phyloP scores from a whole-genome alignment of 2,329 filamentous ascomycete species.

The Monosporascus sp. region DNA sequence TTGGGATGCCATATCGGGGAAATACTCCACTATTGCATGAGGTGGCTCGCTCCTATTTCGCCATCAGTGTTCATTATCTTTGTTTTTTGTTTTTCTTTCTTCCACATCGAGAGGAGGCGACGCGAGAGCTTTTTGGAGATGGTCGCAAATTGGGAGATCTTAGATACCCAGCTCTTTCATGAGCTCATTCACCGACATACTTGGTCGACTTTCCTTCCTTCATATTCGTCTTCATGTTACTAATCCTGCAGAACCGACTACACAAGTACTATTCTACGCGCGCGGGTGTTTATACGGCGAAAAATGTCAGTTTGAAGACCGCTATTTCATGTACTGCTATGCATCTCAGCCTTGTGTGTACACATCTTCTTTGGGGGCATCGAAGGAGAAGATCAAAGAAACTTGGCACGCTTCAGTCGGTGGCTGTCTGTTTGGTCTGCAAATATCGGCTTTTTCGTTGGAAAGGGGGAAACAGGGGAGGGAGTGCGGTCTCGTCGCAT shows the following conservation, averaged over 20 bases:
- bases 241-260: neutral
- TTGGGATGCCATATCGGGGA: too few species aligned
- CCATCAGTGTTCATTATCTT: constrained; percentile 15
- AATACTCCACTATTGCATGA: too few species aligned
- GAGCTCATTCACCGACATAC: constrained; percentile 28
- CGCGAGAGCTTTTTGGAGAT: neutral
- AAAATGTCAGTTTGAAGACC: neutral
- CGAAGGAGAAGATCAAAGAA: neutral
- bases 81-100: neutral
- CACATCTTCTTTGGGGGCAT: neutral
- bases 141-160: constrained; percentile 13
- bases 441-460: neutral
- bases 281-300: neutral
- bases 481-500: neutral
- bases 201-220: constrained; percentile 18
- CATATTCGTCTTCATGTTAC: constrained; percentile 8
- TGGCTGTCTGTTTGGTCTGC: neutral
- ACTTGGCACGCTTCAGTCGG: neutral
- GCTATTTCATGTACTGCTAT: constrained; percentile 1
- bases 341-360: neutral
- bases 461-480: neutral
- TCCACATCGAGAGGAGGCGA: constrained; percentile 5
- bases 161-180: constrained; percentile 29
- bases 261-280: constrained; percentile 7
- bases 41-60: constrained; percentile 17